These are phyloP conservation scores for Silene coronaria DNA, from an alignment of 179 eudicot genomes.

Conservation along the genomic window DNA sequence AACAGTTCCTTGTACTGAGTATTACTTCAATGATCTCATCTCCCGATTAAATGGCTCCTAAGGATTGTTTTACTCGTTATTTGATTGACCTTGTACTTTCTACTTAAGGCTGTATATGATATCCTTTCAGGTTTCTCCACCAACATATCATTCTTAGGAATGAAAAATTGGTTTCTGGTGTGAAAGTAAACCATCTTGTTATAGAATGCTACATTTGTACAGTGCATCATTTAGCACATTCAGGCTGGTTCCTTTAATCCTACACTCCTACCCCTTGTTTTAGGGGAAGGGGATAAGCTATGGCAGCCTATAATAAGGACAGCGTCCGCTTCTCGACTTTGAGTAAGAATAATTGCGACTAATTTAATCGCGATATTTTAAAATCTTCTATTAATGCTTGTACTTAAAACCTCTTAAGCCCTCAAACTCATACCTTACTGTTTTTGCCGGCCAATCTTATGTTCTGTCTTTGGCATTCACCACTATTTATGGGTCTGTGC, in stretches of 20 bases:
- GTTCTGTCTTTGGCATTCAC: not conserved
- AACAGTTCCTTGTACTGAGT: conserved; percentile 37
- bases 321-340: not conserved
- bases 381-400: not conserved
- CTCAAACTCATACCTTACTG: not conserved
- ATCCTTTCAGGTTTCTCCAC: not conserved
- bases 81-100: not conserved
- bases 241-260: not conserved
- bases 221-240: not conserved
- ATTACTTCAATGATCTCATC: conserved; percentile 29
- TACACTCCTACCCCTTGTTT: not conserved
- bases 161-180: not conserved
- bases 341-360: not conserved
- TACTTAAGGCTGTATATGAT: conserved; percentile 1
- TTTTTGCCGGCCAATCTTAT: not conserved
- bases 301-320: not conserved
- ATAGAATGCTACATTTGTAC: not conserved
- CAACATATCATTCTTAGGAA: not conserved
- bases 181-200: not conserved
- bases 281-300: not conserved
- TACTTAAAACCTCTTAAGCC: not conserved
- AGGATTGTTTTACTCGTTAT: not conserved
- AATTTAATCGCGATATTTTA: not conserved
- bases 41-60: conserved; percentile 26
- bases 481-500: not conserved